Percentiles rank a stretch among this genome's conserved stretches.
Evolutionary conservation across 1,284 basidiomycete species (phyloP).

Genomic region (Wallemia mellicola): DNA sequence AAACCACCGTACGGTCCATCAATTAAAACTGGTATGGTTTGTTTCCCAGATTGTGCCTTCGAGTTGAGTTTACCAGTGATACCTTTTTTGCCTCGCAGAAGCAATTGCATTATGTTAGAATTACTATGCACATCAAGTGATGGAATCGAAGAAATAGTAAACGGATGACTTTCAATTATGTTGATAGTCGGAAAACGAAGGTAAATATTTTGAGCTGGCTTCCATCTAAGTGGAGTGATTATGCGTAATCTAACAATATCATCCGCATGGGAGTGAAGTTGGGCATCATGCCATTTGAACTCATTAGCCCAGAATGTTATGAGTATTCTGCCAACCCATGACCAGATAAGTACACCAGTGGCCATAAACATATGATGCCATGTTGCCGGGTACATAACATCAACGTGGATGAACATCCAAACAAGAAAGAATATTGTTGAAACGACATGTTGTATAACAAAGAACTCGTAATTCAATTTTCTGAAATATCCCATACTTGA

Average conservation of each 20-base stretch:
- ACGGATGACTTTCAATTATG: conserved; percentile 9
- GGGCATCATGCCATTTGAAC: background rate
- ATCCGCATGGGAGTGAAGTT: conserved; percentile 2
- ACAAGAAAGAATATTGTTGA: conserved; percentile 9
- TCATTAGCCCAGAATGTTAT: background rate
- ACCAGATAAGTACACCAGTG: background rate
- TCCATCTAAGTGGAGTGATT: conserved; percentile 9
- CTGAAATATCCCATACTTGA: conserved; percentile 5
- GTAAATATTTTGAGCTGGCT: conserved; percentile 11
- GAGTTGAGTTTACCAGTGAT: background rate
- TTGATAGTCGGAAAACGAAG: conserved; percentile 10
- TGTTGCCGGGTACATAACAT: conserved; percentile 5
- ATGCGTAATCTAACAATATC: conserved; percentile 8
- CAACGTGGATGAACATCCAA: conserved; percentile 7
- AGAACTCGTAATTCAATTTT: conserved; percentile 11
- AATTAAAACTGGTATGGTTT: background rate
- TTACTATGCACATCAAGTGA: background rate
- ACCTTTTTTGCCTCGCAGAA: background rate
- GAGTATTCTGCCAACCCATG: background rate
- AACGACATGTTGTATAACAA: conserved; percentile 10
- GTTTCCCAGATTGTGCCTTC: background rate
- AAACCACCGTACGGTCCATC: conserved; percentile 1
- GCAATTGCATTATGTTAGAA: background rate
- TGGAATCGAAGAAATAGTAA: conserved; percentile 11
- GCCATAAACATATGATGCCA: conserved; percentile 4